Percentiles rank a stretch among this genome's conserved stretches.
These are phyloP conservation scores for Podosphaera fusca DNA, from an alignment of 2,329 filamentous ascomycete genomes.

Conservation along the genomic window DNA sequence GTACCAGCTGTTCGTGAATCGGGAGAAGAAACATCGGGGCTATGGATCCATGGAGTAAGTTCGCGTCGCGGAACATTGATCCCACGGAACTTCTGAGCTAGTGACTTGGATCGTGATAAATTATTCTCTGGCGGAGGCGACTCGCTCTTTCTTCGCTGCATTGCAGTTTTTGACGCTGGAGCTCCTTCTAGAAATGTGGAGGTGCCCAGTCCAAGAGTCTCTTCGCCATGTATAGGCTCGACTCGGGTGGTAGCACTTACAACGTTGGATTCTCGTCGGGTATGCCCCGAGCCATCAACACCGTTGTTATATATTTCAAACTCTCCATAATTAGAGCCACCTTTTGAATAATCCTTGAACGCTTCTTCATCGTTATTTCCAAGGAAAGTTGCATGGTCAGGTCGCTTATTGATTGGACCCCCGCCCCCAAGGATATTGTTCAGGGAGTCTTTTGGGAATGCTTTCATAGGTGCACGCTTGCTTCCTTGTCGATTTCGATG, in stretches of 20 bases:
- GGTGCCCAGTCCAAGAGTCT: conserved; percentile 66
- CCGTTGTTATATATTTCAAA: conserved; percentile 20
- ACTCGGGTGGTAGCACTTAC: conserved; percentile 47
- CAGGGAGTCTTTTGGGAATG: conserved; percentile 74
- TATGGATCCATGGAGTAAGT: conserved; percentile 32
- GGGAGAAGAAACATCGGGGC: conserved; percentile 25
- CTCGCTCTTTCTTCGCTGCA: conserved; percentile 52
- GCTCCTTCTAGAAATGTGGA: conserved; percentile 91
- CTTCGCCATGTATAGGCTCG: conserved; percentile 61
- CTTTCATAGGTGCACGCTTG: conserved; percentile 77
- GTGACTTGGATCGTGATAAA: conserved; percentile 74
- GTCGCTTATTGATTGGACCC: conserved; percentile 58
- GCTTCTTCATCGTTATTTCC: conserved; percentile 62
- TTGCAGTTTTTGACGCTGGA: conserved; percentile 59
- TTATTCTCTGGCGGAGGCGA: conserved; percentile 28
- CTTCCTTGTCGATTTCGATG: conserved; percentile 74
- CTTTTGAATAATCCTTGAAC: conserved; percentile 49
- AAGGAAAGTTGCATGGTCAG: conserved; percentile 75
- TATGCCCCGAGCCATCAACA: conserved; percentile 18
- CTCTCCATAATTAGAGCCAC: conserved; percentile 17
- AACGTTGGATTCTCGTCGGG: conserved; percentile 18
- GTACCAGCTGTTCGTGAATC: conserved; percentile 16
- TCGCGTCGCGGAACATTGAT: conserved; percentile 50
- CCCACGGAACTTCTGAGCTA: conserved; percentile 75
- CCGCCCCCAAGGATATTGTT: conserved; percentile 83